Evolutionary conservation across 768 basidiomycete species (phyloP), one percentile per base, ranked within the genome.

Genomic region (Gymnopilus dilepis): DNA sequence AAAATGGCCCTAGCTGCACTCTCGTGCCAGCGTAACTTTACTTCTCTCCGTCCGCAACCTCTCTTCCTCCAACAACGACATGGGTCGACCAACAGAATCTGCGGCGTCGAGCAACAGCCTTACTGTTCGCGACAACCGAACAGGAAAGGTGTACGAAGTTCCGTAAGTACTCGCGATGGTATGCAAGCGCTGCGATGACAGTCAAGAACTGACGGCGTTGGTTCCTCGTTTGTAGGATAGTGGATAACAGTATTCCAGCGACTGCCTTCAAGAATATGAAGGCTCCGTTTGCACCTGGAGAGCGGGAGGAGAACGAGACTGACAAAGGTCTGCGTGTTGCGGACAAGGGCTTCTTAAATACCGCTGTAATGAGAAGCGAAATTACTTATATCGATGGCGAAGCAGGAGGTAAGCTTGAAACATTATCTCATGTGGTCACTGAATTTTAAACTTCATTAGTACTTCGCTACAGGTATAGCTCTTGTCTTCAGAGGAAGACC

Each of bases 361-460:
- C 92, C 6, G 91, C 91, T 47, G 90, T 93, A 55, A 83, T 93
- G 59, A 78, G 86, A 65, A 93, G 91, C 65, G 76, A 84, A 68
- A 95, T 97, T 67, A 95, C 94, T 0, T 96, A 88, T 66, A 97
- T 97, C 64, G 94, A 97, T 70, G 95, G 95, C 48, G 92, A 95
- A 19, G 89, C 84, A 38, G 94, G 92, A 76, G 78, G 89, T 89
- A 60, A 43, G 81, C n/a, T n/a, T 31, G 40, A 31, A 24, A 17
- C 26, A 31, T 31, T 42, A 17, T 30, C 21, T 17, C 19, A 31
- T n/a, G 26, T 38, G 37, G 7, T 45, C 17, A 22, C 15, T 56
- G 24, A n/a, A 22, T 51, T 45, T 61, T 24, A 59, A 17, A 2
- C 26, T 21, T 28, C 28, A 24, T 13, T 6, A 80, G 84, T 93